These are phyloP conservation scores for Dillenia suffruticosa DNA, from an alignment of 164 flowering plant species.

Conservation along the genomic window DNA sequence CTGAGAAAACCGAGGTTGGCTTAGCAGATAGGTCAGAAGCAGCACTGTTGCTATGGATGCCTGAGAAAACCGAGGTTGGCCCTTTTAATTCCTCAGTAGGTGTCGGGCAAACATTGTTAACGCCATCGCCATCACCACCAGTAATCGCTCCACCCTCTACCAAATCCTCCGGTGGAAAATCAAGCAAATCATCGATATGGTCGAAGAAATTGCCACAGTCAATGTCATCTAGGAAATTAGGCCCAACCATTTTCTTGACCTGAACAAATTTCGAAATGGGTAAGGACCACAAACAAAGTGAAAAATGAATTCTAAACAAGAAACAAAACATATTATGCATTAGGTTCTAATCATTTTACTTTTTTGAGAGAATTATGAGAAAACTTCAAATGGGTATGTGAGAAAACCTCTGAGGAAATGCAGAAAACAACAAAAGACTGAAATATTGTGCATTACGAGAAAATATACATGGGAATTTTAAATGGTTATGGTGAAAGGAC, in stretches of 20 bases:
- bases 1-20: conserved; percentile 31
- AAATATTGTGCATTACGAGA: too few species aligned
- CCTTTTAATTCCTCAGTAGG: conserved; percentile 1
- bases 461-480: too few species aligned
- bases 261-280: not conserved
- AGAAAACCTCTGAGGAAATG: too few species aligned
- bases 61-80: conserved; percentile 17
- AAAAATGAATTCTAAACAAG: too few species aligned
- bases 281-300: too few species aligned
- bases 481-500: too few species aligned
- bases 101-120: conserved; percentile 5
- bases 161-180: conserved; percentile 58
- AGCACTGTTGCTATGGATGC: conserved; percentile 18
- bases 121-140: conserved; percentile 5
- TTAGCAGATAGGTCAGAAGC: conserved; percentile 37
- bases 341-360: too few species aligned
- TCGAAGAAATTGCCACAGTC: conserved; percentile 81
- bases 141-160: not conserved
- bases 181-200: conserved; percentile 82
- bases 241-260: conserved; percentile 8
- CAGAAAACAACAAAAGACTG: too few species aligned
- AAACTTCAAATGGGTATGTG: too few species aligned
- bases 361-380: too few species aligned
- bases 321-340: too few species aligned
- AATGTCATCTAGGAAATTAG: conserved; percentile 42